Evolutionary conservation across 202 grass and related monocot genomes (phyloP).

Genomic region (Eragrostis tef): DNA sequence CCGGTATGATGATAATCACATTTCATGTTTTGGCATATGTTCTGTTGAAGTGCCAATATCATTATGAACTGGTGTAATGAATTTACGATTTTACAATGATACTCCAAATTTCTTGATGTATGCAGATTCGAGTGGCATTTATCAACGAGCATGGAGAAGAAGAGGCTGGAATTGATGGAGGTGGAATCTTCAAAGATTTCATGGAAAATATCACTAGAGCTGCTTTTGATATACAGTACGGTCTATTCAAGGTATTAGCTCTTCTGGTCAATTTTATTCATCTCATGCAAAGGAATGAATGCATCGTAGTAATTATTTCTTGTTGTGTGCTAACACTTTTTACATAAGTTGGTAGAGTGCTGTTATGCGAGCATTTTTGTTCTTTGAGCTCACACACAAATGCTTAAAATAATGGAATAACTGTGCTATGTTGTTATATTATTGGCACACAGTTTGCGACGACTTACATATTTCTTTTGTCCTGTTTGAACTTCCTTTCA

Average conservation of each 20-base stretch:
- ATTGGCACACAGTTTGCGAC: constrained; percentile 11
- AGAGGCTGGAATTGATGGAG: constrained; percentile 97
- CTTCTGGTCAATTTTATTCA: constrained; percentile 29
- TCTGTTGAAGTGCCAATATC: constrained; percentile 14
- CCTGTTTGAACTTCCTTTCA: constrained; percentile 26
- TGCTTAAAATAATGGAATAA: constrained; percentile 10
- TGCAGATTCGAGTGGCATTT: constrained; percentile 89
- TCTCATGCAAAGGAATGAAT: neutral
- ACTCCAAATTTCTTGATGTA: constrained; percentile 37
- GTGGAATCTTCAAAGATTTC: constrained; percentile 99
- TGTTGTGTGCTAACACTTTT: constrained; percentile 13
- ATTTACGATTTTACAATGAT: constrained; percentile 13
- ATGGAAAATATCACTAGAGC: constrained; percentile 99
- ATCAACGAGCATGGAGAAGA: constrained; percentile 92
- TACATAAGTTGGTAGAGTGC: constrained; percentile 17
- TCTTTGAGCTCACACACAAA: neutral
- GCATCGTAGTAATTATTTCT: neutral
- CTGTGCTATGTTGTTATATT: neutral
- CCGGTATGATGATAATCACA: constrained; percentile 61
- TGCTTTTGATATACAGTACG: constrained; percentile 95
- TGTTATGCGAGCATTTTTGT: constrained; percentile 5
- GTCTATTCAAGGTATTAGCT: constrained; percentile 82
- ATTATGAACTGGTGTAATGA: neutral
- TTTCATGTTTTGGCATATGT: constrained; percentile 17
- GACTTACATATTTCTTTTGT: constrained; percentile 17